A percentile compares a stretch with the other conserved stretches of the same genome.
These are phyloP conservation scores for Tolypocladium guangdongense DNA, from an alignment of 2,329 filamentous ascomycete genomes.

Conservation along the genomic window DNA sequence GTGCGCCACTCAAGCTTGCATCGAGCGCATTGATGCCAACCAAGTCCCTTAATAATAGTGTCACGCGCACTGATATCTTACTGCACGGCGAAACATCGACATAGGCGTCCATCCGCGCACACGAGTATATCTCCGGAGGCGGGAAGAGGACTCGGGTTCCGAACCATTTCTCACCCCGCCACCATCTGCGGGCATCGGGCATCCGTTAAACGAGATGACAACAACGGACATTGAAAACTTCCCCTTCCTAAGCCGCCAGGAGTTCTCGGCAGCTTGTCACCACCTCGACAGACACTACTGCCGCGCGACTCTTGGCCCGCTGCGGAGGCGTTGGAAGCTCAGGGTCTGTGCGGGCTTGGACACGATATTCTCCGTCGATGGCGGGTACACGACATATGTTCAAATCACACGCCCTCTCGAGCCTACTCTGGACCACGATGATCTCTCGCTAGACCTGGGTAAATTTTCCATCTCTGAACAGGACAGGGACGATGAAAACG, in stretches of 20 bases:
- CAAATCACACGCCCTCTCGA: constrained; percentile 46
- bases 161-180: background rate
- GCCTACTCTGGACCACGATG: constrained; percentile 28
- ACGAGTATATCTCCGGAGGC: background rate
- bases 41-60: background rate
- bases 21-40: background rate
- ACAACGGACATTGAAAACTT: constrained; percentile 38
- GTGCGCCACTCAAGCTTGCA: background rate
- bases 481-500: constrained; percentile 7
- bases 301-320: constrained; percentile 43
- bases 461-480: constrained; percentile 31
- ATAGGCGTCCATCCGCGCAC: background rate
- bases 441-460: constrained; percentile 35
- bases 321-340: constrained; percentile 44
- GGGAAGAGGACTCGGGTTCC: background rate
- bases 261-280: constrained; percentile 57
- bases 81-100: background rate
- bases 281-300: constrained; percentile 48
- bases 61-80: background rate
- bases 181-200: background rate
- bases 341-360: constrained; percentile 40
- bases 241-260: constrained; percentile 48
- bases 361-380: constrained; percentile 27
- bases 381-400: constrained; percentile 39
- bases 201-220: background rate